Evolutionary conservation across 1,284 basidiomycete genomes (phyloP).

Genomic region (Thelephora terrestris): DNA sequence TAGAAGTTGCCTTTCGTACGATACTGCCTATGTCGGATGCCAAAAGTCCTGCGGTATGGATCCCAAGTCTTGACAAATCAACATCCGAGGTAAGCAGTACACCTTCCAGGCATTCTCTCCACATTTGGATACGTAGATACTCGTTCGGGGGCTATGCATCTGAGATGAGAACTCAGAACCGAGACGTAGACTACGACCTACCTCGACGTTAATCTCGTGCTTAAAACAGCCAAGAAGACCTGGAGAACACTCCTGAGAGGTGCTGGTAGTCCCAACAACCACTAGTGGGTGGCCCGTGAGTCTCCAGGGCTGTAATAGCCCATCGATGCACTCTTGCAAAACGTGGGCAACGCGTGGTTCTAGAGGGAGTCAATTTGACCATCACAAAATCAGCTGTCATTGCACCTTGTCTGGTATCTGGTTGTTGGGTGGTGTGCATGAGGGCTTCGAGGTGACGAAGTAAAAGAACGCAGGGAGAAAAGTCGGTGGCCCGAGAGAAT

Average conservation of each 20-base stretch:
- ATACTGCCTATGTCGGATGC: conserved; percentile 78
- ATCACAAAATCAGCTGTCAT: conserved; percentile 2
- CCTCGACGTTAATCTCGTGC: conserved; percentile 75
- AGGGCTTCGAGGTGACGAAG: conserved; percentile 83
- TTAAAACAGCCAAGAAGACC: conserved; percentile 76
- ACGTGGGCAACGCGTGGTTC: conserved; percentile 54
- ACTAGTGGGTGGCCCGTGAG: conserved; percentile 58
- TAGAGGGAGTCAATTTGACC: conserved; percentile 15
- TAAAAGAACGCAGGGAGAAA: conserved; percentile 81
- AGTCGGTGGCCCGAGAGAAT: conserved; percentile 72
- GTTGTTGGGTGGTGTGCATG: conserved; percentile 55
- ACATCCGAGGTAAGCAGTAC: conserved; percentile 67
- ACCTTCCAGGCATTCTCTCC: conserved; percentile 39
- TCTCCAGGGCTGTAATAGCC: conserved; percentile 44
- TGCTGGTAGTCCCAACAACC: conserved; percentile 69
- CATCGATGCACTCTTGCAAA: conserved; percentile 59
- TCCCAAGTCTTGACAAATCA: conserved; percentile 61
- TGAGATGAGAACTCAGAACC: conserved; percentile 5
- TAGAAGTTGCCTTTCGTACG: conserved; percentile 50
- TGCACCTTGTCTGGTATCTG: conserved; percentile 61
- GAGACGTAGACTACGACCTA: conserved; percentile 21
- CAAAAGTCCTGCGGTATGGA: conserved; percentile 87
- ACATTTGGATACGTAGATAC: conserved; percentile 56
- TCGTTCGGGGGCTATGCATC: conserved; percentile 68
- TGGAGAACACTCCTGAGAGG: conserved; percentile 57